These are phyloP conservation scores for Microcos paniculata DNA, from an alignment of 345 rosid species.

Conservation along the genomic window DNA sequence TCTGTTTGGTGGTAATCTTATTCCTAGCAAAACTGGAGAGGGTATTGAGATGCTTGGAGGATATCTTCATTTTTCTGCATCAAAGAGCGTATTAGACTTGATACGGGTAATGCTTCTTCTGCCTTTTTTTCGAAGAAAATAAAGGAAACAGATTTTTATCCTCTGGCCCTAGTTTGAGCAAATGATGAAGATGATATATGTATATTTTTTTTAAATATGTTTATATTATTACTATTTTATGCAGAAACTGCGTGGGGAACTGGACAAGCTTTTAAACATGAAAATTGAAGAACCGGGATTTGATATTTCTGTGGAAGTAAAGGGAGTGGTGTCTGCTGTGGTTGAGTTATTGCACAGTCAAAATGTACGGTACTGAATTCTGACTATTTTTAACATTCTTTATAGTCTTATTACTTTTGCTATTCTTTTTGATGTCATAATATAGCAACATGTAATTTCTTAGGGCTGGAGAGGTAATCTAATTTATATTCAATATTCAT, in stretches of 20 bases:
- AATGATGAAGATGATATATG: not conserved
- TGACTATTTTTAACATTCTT: not conserved
- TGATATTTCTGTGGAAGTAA: conserved; percentile 73
- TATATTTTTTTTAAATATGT: not conserved
- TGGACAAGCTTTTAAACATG: conserved; percentile 73
- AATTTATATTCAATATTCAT: not conserved
- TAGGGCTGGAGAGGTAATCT: not conserved
- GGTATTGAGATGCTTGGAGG: conserved; percentile 98
- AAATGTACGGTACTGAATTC: conserved; percentile 26
- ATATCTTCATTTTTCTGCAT: conserved; percentile 93
- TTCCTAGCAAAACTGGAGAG: conserved; percentile 68
- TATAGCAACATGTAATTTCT: not conserved
- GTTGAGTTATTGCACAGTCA: conserved; percentile 74
- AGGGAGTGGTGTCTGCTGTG: conserved; percentile 85
- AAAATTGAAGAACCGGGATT: conserved; percentile 88
- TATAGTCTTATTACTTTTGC: not conserved
- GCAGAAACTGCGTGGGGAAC: conserved; percentile 80
- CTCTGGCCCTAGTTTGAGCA: not conserved
- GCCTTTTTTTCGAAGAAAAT: not conserved
- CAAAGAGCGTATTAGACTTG: conserved; percentile 72
- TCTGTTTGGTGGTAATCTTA: conserved; percentile 83
- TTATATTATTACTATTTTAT: not conserved
- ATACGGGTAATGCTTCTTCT: conserved; percentile 50
- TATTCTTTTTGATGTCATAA: not conserved
- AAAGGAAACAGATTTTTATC: not conserved